phyloP scores from a whole-genome alignment of 805 yeast genomes.

The Tetrapisispora namnaoensis region DNA sequence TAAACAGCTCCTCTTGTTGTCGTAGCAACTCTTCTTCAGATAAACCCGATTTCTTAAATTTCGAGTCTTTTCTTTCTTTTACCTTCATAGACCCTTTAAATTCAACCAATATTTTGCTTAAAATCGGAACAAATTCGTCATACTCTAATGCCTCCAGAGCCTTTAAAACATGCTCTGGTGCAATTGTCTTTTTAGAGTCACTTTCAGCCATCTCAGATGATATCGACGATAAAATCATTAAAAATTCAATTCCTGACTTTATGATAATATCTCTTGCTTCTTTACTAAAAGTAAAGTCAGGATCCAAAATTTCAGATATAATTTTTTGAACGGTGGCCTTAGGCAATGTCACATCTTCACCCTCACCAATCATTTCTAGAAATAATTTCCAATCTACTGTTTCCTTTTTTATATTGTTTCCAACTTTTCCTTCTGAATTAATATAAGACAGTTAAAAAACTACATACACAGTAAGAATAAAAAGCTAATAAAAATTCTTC shows the following conservation, averaged over 20 bases:
- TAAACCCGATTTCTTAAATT: slow-evolving; percentile 85
- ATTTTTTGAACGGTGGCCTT: slow-evolving; percentile 94
- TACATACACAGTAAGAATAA: no score
- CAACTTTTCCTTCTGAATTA: no score
- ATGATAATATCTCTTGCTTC: slow-evolving; percentile 93
- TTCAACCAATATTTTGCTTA: slow-evolving; percentile 69
- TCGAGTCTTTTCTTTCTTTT: slow-evolving; percentile 83
- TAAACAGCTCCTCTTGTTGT: slow-evolving; percentile 89
- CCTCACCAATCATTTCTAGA: slow-evolving; percentile 6
- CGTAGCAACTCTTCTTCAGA: slow-evolving; percentile 84
- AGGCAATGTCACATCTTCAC: slow-evolving; percentile 22
- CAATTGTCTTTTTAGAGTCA: slow-evolving; percentile 92
- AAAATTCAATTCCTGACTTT: slow-evolving; percentile 91
- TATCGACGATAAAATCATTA: slow-evolving; percentile 88
- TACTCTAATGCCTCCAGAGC: slow-evolving; percentile 86
- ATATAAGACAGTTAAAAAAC: no score
- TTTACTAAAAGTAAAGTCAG: slow-evolving; percentile 79
- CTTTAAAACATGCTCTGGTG: slow-evolving; percentile 88
- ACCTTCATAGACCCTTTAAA: slow-evolving; percentile 84
- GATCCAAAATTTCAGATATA: slow-evolving; percentile 78
- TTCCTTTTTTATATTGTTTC: no score
- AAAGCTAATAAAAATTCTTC: no score
- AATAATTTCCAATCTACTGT: no score
- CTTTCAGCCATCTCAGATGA: slow-evolving; percentile 93
- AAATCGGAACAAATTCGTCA: slow-evolving; percentile 69